Evolutionary conservation across 192 early-diverging fungal species (phyloP).

Genomic region (Backusella parvicylindrica): DNA sequence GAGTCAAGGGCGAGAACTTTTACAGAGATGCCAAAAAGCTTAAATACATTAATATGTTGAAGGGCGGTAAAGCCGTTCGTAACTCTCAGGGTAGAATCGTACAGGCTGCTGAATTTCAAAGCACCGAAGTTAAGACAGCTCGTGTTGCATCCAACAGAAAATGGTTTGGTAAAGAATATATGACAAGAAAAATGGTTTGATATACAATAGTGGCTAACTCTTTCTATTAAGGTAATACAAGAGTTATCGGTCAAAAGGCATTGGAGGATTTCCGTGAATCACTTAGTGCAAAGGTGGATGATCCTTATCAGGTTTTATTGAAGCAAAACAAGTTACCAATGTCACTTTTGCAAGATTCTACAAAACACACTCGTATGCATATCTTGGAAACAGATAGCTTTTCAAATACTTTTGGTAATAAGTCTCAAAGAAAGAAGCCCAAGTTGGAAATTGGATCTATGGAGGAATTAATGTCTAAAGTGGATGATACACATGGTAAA

Average conservation of each 20-base stretch:
- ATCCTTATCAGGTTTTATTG: constrained; percentile 94
- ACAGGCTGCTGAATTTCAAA: constrained; percentile 90
- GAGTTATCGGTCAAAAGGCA: constrained; percentile 93
- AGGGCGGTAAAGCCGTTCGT: constrained; percentile 79
- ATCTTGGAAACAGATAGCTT: constrained; percentile 96
- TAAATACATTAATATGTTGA: constrained; percentile 90
- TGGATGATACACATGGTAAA: constrained; percentile 62
- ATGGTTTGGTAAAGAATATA: constrained; percentile 77
- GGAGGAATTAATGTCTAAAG: constrained; percentile 75
- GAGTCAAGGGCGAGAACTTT: constrained; percentile 97
- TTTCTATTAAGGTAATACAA: constrained; percentile 73
- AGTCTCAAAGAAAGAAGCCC: constrained; percentile 92
- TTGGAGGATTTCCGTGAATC: constrained; percentile 91
- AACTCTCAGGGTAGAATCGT: constrained; percentile 87
- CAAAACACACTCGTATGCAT: constrained; percentile 76
- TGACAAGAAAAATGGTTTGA: background rate
- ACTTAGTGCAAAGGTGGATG: constrained; percentile 80
- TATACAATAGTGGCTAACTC: background rate
- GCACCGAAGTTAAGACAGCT: constrained; percentile 65
- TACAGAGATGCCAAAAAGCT: constrained; percentile 97
- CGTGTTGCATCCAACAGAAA: constrained; percentile 92
- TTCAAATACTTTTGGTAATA: constrained; percentile 88
- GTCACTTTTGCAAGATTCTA: constrained; percentile 80
- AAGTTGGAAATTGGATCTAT: constrained; percentile 73
- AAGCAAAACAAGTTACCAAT: constrained; percentile 95